Conservation (phyloP, 2,329 filamentous ascomycete genomes). For the Claviceps arundinis region DNA sequence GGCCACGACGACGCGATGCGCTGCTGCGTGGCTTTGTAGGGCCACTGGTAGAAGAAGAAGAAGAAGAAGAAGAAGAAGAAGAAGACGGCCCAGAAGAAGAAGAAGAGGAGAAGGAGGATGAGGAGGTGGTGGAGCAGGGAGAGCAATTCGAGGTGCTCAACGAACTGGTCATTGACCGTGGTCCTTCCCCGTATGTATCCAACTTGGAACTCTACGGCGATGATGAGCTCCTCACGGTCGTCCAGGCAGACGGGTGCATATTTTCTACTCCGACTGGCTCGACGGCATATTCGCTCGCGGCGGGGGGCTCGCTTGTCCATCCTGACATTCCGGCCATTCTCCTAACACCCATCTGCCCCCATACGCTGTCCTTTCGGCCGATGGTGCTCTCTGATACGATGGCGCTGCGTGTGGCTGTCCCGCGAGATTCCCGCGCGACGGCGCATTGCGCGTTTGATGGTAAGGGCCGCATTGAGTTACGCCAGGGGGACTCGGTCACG, state of each 20-base stretch:
- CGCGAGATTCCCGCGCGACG: constrained; percentile 71
- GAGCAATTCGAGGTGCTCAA: constrained; percentile 98
- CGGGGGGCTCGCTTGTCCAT: constrained; percentile 88
- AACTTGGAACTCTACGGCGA: constrained; percentile 95
- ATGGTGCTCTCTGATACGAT: constrained; percentile 97
- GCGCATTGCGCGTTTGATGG: constrained; percentile 97
- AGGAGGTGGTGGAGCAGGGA: constrained; percentile 66
- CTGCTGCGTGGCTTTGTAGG: no score
- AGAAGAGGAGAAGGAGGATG: constrained; percentile 33
- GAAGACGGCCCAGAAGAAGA: no score
- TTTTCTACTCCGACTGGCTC: constrained; percentile 92
- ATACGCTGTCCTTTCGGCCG: constrained; percentile 90
- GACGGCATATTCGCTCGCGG: constrained; percentile 91
- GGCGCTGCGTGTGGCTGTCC: constrained; percentile 78
- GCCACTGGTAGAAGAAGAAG: no score
- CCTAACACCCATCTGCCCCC: constrained; percentile 92
- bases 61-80: no score
- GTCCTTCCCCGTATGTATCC: constrained; percentile 91
- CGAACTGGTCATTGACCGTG: constrained; percentile 94
- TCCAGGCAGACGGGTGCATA: constrained; percentile 95
- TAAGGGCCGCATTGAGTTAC: constrained; percentile 86
- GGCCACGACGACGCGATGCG: constrained; percentile 34
- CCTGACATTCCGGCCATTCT: constrained; percentile 95
- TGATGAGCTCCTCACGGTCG: constrained; percentile 84
- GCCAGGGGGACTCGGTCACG: constrained; percentile 88